Base-by-base conservation (phyloP, 805 yeast species). In the Lipomyces orientalis region DNA sequence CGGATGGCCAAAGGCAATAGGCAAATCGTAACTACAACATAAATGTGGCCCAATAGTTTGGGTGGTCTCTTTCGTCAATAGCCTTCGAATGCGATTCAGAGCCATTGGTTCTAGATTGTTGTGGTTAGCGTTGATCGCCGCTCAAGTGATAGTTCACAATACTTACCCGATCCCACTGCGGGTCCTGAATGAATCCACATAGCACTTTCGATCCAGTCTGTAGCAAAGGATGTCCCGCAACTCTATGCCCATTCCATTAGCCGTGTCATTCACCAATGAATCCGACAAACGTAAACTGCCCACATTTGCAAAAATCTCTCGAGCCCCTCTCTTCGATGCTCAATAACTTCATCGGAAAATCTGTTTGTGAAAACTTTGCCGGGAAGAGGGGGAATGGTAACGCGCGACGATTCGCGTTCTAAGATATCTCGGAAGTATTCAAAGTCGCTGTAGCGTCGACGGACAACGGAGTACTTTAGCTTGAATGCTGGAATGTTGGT, bases 401-500 rank as follows among this genome's bases (percentile, higher is more conserved):
- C 97, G 58, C 91, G 82, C 2, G 91, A 84, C 51, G 90, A 82
- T 76, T 94, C 98, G 63, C 85, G 84, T 72, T 90, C 91, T 55
- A 94, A 79, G 46, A 90, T 84, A 65, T 86, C 88, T 69, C 91
- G 84, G 75, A 94, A 91, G 31, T 86, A 83, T 68, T 90, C 98
- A 77, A 94, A 94, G 75, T 95, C 98, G 56, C 93, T 87, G 81
- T 92, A 94, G 60, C 98, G 80, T 73, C 99, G 84, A 68, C 98
- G 86, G 6, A 93, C 97, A 39, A 83, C 79, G 37, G 92, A 86
- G 54, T 78, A 78, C 61, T 87, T 81, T 68, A 86, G 84, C 70
- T 85, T 85, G 79, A 95, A 94, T 1, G 93, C 88, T 0, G 98
- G 98, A 64, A 95, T 87, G 78, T 95, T 94, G 31, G 98, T 94